Base-by-base conservation (phyloP, 768 basidiomycete genomes). In the Albatrellus ellisii region DNA sequence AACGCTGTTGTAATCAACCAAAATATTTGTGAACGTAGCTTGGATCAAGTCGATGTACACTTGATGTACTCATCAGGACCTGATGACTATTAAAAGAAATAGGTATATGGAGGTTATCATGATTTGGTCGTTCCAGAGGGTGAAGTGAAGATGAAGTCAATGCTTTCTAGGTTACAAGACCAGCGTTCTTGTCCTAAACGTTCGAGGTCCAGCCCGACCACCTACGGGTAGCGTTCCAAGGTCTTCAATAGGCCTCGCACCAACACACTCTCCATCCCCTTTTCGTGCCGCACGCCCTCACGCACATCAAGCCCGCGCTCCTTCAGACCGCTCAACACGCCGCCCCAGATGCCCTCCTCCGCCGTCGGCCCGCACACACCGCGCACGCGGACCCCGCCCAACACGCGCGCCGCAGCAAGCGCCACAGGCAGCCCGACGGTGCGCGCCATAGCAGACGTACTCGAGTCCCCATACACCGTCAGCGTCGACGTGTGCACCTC, bases 391-490 rank as follows among this genome's bases (percentile, higher is more conserved):
- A 58, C 48, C 1, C 81, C 84, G 54, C 87, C 80, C 28, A 85
- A 59, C 4, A 90, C 67, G 26, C 67, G 65, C 50, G 83, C 56
- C 1, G 88, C 77, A 1, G 88, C 88, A 52, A 90, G 74, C 1
- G 85, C 91, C 6, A 92, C 75, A 0, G 91, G 91, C 34, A 91
- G 60, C 4, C 90, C 90, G 14, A 95, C 91, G 2, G 84, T 87
- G 24, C 77, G 67, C n/a, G 88, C 75, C 91, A 95, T 95, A 4
- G 91, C 91, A 0, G 83, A 82, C 2, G 69, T 72, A 1, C 53
- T 55, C 6, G 62, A 47, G 15, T 65, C 69, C 1, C 79, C 89
- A 50, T 80, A 81, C 25, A 69, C 61, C 18, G 79, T 63, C 11
- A 90, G 57, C 18, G 72, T 69, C 6, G 85, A 83, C 9, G 75